Evolutionary conservation across 768 basidiomycete species (phyloP), one percentile per base, ranked within the genome.

Genomic region (Rubroboletus satanas): DNA sequence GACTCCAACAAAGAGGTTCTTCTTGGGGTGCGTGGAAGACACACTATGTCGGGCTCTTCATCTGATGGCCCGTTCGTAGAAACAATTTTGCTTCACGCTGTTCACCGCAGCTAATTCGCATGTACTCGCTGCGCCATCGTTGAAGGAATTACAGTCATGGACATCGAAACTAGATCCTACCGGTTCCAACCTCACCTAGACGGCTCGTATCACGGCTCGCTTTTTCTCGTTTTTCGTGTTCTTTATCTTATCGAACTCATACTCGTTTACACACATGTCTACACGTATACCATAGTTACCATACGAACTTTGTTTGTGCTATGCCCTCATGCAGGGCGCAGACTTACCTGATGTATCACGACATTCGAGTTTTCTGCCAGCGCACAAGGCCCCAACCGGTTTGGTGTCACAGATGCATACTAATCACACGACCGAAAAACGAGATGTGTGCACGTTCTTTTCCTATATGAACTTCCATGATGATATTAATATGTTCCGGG

Each of bases 21-120:
- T 32, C 80, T 94, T 32, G 92, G 89, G 63, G 94, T 93, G 69
- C 72, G 90, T 58, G 51, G 21, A 45, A 11, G 17, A 18, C 49
- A 18, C 31, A n/a, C 6, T 1, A 8, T 18, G 21, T 29, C 29
- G 12, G 29, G 12, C 7, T 41, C 31, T 35, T 54, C 11, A 17
- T 37, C 52, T 62, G 38, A 60, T 47, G 15, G 8, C 54, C 43
- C 46, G 51, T 21, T 45, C 28, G 31, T 66, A 94, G 93, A 90
- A 87, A 79, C 83, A 79, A 33, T 87, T 85, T 70, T 88, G 87
- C 14, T 95, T 97, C 72, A 93, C 91, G 12, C 79, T 97, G 32
- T 96, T 95, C 72, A 94, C 94, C 2, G 79, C 90, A 12, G 90
- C 90, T 8, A 96, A 97, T 70, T 94, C 93, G 26, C 88, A 94